A percentile compares a stretch with the other conserved stretches of the same genome.
Conservation (phyloP, 305 asterid species). For the Fraxinus albicans region DNA sequence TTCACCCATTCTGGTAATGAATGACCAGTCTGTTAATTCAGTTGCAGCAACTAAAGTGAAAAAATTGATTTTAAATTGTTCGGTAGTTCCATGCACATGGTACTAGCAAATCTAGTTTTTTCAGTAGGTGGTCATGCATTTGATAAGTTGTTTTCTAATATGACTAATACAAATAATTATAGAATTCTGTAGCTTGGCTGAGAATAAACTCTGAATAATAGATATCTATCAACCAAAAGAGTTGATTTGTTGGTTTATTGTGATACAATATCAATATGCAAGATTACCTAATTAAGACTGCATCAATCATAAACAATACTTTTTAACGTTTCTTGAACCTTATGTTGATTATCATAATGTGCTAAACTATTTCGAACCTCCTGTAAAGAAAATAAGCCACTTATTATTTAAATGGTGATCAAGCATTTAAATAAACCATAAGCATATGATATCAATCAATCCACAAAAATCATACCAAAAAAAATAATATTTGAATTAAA, state of each 20-base stretch:
- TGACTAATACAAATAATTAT: neutral
- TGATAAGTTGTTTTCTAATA: neutral
- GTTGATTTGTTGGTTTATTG: conserved; percentile 4
- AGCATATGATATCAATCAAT: neutral
- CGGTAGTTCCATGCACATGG: neutral
- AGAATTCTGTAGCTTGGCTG: conserved; percentile 6
- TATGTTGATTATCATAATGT: neutral
- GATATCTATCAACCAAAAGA: neutral
- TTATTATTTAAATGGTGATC: neutral
- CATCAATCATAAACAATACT: neutral
- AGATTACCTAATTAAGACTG: neutral
- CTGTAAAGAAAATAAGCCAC: neutral
- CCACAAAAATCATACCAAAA: neutral
- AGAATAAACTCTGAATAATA: neutral
- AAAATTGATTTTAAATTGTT: conserved; percentile 3
- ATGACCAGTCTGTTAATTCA: neutral
- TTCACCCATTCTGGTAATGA: conserved; percentile 1
- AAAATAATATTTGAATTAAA: neutral
- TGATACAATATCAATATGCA: neutral
- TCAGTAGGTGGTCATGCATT: neutral
- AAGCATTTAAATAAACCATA: neutral
- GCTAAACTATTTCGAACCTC: neutral
- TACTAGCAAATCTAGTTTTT: neutral
- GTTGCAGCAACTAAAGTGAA: conserved; percentile 15
- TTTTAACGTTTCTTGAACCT: neutral